These are phyloP conservation scores for Solanum arcanum DNA, from an alignment of 257 asterid genomes.

Conservation along the genomic window DNA sequence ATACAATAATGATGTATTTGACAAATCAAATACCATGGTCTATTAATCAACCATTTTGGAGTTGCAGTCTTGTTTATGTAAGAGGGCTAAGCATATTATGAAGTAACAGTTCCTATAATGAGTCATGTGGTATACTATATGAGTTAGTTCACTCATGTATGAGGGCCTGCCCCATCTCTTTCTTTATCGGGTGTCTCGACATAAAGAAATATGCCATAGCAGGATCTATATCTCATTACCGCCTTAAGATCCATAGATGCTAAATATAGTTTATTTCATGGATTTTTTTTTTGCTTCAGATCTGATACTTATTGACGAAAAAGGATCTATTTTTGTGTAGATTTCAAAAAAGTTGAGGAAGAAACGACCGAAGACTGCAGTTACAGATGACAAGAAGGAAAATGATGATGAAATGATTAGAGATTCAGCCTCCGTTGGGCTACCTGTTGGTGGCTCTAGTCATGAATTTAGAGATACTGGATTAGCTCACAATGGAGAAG, in stretches of 20 bases:
- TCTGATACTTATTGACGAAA: not conserved
- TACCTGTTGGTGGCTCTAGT: constrained; percentile 24
- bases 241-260: not conserved
- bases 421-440: constrained; percentile 21
- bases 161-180: not conserved
- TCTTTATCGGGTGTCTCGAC: not conserved
- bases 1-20: not conserved
- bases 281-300: not conserved
- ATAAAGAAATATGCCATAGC: not conserved
- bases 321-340: constrained; percentile 28
- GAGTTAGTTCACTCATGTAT: not conserved
- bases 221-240: not conserved
- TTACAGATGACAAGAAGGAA: constrained; percentile 21
- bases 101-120: not conserved
- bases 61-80: not conserved
- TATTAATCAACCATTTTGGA: not conserved
- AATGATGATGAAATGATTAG: constrained; percentile 24
- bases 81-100: not conserved
- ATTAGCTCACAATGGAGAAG: constrained; percentile 3
- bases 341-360: constrained; percentile 73
- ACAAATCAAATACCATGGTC: not conserved
- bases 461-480: constrained; percentile 19
- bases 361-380: constrained; percentile 36
- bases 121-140: not conserved
- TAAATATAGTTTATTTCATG: not conserved